Evolutionary conservation across 192 early-diverging fungal species (phyloP), one percentile per base, ranked within the genome.

Genomic region (Cladochytrium replicatum): DNA sequence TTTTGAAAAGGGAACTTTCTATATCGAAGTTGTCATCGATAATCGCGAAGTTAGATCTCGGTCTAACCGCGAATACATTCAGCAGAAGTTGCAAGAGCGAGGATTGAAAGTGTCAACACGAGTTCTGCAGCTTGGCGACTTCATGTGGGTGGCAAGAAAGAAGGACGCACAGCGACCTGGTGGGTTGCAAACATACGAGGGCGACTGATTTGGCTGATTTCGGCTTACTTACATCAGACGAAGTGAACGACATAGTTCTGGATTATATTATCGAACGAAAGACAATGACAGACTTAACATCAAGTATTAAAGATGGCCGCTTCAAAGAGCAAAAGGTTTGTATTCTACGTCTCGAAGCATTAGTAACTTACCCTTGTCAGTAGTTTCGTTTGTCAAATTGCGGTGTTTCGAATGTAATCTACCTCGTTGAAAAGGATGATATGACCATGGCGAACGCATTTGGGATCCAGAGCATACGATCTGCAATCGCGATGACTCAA

Each of bases 181-280:
- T 7, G 25, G 4, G 21, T 3, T 59, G 15, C 37, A 25, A 15
- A 49, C 22, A 48, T 43, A 27, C 11, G 13, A 24, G 5, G n/a
- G 29, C 32, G 39, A 27, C 48, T 34, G 21, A 31, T 26, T 19
- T 31, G 29, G 30, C 21, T 0, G 53, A 31, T 19, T 2, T 27
- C 48, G 32, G 37, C 6, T 7, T 15, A 37, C 32, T 29, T 0
- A 41, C 13, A 2, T 32, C 26, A 28, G 46, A 26, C 8, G 52
- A 60, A 13, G 63, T 62, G 4, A 46, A 52, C 27, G 54, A 89
- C 30, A 56, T 95, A 13, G 78, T 91, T 2, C 63, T 96, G 6
- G 87, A 92, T 54, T 80, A 78, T 38, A 62, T 97, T n/a, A 50
- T 93, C 1, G 93, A 99, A 62, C 74, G 95, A 23, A 99, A 99